Base-by-base conservation (phyloP, 2,329 filamentous ascomycete genomes). In the Lachnellula occidentalis region DNA sequence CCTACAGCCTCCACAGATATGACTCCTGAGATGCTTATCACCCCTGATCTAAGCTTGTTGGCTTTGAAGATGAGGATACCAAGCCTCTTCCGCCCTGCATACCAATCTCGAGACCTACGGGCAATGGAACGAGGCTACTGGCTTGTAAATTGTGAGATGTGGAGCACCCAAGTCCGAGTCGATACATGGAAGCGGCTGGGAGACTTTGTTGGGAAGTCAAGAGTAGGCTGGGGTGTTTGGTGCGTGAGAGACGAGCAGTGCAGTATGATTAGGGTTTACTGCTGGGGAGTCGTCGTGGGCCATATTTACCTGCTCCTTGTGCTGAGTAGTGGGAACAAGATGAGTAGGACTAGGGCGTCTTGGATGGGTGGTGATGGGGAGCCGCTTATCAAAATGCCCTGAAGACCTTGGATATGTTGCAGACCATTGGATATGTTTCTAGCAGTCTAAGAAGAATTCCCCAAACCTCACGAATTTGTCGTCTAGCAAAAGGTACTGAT, bases 221-320 rank as follows among this genome's bases (percentile, higher is more conserved):
- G 75, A 21, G 78, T 80, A 0, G 87, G 87, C 3, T 90, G 87
- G 86, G 83, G 84, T 3, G 76, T 87, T 1, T 83, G 80, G 73
- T 83, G 81, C 60, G 70, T 67, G 14, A 72, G 81, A 24, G 73
- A 76, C 49, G 58, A 61, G 8, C 56, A 60, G 34, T 70, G 66
- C 11, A 72, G 75, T 54, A 69, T 61, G 1, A 68, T 95, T 2
- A 79, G 83, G 34, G 69, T 92, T 1, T 94, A 88, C 67, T 89
- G 88, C 65, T 96, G 88, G 85, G 91, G 88, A 0, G 80, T 86
- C 58, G 73, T 90, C 0, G 81, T 82, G 0, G 78, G 82, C 51
- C 86, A 95, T 64, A 77, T 89, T 34, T 95, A 90, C 68, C 71
- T 94, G 4, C 69, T 92, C 39, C 70, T 95, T 0, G 92, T 88